Evolutionary conservation across 2,329 filamentous ascomycete genomes (phyloP), one percentile per base, ranked within the genome.

Genomic region (Exutisphaerella laricina): DNA sequence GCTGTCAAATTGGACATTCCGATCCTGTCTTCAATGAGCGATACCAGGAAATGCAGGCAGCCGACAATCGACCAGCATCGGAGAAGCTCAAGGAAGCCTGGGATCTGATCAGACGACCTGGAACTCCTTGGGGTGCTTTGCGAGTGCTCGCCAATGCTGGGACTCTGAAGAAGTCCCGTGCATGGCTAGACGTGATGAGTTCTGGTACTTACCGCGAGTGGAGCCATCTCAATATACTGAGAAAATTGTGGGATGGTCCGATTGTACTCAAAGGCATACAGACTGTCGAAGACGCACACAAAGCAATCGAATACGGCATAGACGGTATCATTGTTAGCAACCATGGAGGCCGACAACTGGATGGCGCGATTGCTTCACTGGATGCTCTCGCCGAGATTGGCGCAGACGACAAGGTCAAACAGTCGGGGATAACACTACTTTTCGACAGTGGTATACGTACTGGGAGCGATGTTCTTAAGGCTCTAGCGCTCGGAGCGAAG

Each of bases 191-290:
- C 14, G 46, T 64, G 1, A 47, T 67, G 4, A 62, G 64, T 4
- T 63, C 60, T 2, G 58, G 59, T 20, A 51, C 49, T 7, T 52
- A 55, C 25, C 58, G 59, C 7, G 67, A 69, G 0, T 85, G 82
- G 82, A 73, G 79, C 1, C 70, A 85, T 26, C 59, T 85, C 23
- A 66, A 69, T 16, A 66, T 77, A 22, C 56, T 86, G 48, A 71
- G 74, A 49, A 67, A 75, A 51, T 60, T 80, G 44, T 86, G 82
- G 79, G 71, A 79, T 46, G 79, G 80, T 0, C 78, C 80, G 0
- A 77, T 87, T 39, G 73, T 78, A 48, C 68, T 79, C 25, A 82
- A 83, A 60, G 80, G 79, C 0, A 78, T 73, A 40, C 72, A 76
- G 55, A 70, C 67, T 29, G 65, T 72, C 2, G 70, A 65, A 0